Conservation (phyloP, 805 yeast species). For the Candida hungchunana region DNA sequence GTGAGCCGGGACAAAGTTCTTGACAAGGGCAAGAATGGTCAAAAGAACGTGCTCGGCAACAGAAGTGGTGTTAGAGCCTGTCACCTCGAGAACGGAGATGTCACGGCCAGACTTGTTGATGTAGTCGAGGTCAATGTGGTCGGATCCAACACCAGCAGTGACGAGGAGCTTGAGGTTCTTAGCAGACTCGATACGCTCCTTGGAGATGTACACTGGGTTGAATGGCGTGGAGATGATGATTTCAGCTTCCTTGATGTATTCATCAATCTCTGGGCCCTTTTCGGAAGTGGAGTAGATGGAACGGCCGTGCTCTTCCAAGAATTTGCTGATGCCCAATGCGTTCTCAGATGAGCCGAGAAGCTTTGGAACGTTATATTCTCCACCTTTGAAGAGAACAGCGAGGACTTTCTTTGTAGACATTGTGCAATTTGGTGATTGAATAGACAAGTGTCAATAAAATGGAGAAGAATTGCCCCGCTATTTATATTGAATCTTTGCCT, state of each 20-base stretch:
- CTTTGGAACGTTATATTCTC: slow-evolving; percentile 33
- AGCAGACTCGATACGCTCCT: slow-evolving; percentile 63
- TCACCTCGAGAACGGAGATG: slow-evolving; percentile 72
- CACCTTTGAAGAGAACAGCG: slow-evolving; percentile 29
- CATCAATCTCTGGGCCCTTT: slow-evolving; percentile 66
- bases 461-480: too few relatives aligned
- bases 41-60: slow-evolving; percentile 80
- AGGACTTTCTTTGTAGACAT: slow-evolving; percentile 22
- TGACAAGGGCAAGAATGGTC: slow-evolving; percentile 65
- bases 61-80: slow-evolving; percentile 75
- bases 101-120: slow-evolving; percentile 52
- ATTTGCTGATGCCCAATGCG: slow-evolving; percentile 65
- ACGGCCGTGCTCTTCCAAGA: slow-evolving; percentile 65
- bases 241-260: slow-evolving; percentile 67
- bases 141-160: slow-evolving; percentile 86
- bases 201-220: slow-evolving; percentile 73
- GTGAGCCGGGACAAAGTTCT: slow-evolving; percentile 79
- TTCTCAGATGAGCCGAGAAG: slow-evolving; percentile 71
- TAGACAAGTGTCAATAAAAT: too few relatives aligned
- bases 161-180: slow-evolving; percentile 64
- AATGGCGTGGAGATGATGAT: slow-evolving; percentile 78
- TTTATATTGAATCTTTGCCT: not conserved
- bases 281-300: slow-evolving; percentile 59
- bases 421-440: slow-evolving; percentile 2
- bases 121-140: slow-evolving; percentile 70